Evolutionary conservation across 345 rosid genomes (phyloP).

Genomic region (Psidium guajava): DNA sequence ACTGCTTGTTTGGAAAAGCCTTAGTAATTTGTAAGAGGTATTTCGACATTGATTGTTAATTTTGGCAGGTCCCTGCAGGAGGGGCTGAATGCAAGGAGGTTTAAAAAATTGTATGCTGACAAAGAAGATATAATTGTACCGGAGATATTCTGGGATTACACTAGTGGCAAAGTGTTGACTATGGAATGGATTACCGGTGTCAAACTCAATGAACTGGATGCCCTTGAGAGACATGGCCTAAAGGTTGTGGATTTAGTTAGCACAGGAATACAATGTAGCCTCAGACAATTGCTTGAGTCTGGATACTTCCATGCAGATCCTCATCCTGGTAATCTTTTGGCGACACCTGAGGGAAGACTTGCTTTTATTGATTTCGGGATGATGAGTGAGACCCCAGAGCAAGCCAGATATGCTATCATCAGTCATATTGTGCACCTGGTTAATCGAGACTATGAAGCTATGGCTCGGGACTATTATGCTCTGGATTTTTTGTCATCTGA

Average conservation of each 20-base stretch:
- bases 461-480: conserved; percentile 93
- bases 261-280: conserved; percentile 88
- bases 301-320: conserved; percentile 98
- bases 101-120: conserved; percentile 83
- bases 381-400: conserved; percentile 99
- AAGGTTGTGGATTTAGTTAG: conserved; percentile 88
- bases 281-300: conserved; percentile 85
- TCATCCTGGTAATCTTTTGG: conserved; percentile 98
- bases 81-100: conserved; percentile 85
- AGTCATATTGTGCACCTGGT: conserved; percentile 89
- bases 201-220: conserved; percentile 68
- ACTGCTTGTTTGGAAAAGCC: not conserved
- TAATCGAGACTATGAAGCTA: conserved; percentile 94
- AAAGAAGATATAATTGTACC: conserved; percentile 84
- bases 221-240: conserved; percentile 82
- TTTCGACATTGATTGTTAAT: conserved; percentile 32
- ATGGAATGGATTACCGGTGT: conserved; percentile 99
- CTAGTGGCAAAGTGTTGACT: conserved; percentile 75
- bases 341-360: conserved; percentile 93
- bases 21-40: not conserved
- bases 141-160: conserved; percentile 92
- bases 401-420: conserved; percentile 84
- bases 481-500: conserved; percentile 73
- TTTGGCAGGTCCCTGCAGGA: conserved; percentile 69
- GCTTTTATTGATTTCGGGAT: conserved; percentile 97